Base-by-base conservation (phyloP, 768 basidiomycete genomes). In the Rubroboletus pulcherrimus region DNA sequence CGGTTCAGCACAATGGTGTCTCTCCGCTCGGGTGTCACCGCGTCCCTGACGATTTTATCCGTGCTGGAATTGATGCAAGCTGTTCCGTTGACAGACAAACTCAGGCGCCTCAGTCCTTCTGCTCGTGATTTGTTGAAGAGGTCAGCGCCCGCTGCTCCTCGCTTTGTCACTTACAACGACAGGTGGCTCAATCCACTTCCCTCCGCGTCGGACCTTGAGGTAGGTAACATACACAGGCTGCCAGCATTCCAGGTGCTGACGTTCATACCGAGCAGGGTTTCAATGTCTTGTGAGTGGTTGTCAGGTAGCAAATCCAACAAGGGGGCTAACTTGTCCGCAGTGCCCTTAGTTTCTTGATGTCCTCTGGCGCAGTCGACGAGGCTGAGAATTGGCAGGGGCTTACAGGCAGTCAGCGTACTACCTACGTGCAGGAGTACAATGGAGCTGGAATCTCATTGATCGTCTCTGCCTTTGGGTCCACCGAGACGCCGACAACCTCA, bases 391-490 rank as follows among this genome's bases (percentile, higher is more conserved):
- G 79, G 80, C 63, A 73, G 26, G 61, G 62, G 35, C 68, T 82
- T 3, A 66, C 73, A 2, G 69, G 70, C 5, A 57, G 59, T 17
- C 65, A 78, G 34, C 76, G 82, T 30, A 56, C 75, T 12, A 35
- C 73, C 14, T 74, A 78, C 61, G 68, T 81, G 56, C 58, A 75
- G 0, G 73, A 79, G 54, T 85, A 84, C 62, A 73, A 72, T 24
- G 74, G 77, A 0, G 81, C 82, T 7, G 83, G 83, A 19, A 83
- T 84, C 64, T 79, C 78, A 21, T 63, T 86, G 44, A 75, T 86
- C 50, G 83, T 85, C 5, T 80, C 81, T 43, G 75, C 72, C 4
- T 85, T 85, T 58, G 81, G 81, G 7, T 73, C 79, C 11, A 69
- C 67, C 4, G 63, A 71, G 51, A 67, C 70, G 1, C 81, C 81